A percentile compares a stretch with the other conserved stretches of the same genome.
Evolutionary conservation across 2,329 filamentous ascomycete species (phyloP).

Genomic region (Macrophomina pseudophaseolina): DNA sequence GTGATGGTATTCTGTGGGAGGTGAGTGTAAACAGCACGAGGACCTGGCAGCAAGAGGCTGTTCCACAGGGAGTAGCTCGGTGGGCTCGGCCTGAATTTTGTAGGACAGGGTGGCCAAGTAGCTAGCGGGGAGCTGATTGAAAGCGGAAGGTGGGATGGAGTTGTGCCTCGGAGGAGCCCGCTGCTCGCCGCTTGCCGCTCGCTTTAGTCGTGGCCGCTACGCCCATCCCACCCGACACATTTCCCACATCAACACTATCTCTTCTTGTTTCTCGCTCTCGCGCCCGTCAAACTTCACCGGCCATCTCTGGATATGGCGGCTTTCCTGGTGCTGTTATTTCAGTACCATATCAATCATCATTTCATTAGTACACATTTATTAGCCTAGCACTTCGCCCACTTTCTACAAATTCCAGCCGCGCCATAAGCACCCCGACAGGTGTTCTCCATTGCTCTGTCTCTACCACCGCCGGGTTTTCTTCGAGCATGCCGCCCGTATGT

Average conservation of each 20-base stretch:
- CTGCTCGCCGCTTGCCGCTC: not conserved
- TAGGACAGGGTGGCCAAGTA: not conserved
- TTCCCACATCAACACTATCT: too few relatives aligned
- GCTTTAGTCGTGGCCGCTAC: conserved; percentile 14
- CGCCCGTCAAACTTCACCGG: conserved; percentile 38
- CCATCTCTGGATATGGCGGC: conserved; percentile 60
- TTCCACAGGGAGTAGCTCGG: not conserved
- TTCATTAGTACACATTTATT: too few relatives aligned
- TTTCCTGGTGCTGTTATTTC: conserved; percentile 35
- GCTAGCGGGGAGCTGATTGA: not conserved
- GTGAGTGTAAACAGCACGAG: not conserved
- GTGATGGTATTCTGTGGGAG: not conserved
- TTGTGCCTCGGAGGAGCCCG: conserved; percentile 5
- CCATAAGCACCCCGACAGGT: conserved; percentile 50
- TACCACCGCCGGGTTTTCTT: not conserved
- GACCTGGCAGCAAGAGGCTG: not conserved
- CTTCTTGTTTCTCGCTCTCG: not conserved
- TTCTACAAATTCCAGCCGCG: conserved; percentile 59
- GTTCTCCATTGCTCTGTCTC: conserved; percentile 36
- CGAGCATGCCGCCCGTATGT: not conserved
- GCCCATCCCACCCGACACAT: too few relatives aligned
- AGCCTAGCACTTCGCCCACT: conserved; percentile 49
- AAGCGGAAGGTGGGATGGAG: conserved; percentile 16
- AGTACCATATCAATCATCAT: not conserved
- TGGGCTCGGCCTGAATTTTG: not conserved